Base-by-base conservation (phyloP, 805 yeast genomes). In the Metschnikowia similis region DNA sequence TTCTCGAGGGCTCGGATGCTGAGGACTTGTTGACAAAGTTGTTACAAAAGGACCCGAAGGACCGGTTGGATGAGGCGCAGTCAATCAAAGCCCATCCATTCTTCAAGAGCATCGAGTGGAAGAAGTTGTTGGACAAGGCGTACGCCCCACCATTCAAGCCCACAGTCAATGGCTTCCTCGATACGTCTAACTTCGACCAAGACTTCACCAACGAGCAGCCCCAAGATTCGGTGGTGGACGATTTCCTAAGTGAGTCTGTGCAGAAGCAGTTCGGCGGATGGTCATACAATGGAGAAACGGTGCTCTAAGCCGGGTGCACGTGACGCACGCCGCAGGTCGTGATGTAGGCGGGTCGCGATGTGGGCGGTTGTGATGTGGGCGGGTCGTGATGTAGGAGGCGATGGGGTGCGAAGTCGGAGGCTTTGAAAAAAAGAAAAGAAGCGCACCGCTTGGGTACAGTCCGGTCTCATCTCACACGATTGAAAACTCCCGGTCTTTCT, bases 201-300 rank as follows among this genome's bases (percentile, higher is more conserved):
- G 96, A 87, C 63, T 94, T 94, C 64, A 94, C 99, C 5, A 85
- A 77, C 61, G 98, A 94, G 62, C 83, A 85, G 59, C 98, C 99
- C 4, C 85, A 89, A 57, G 99, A 94, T 66, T 87, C 96, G 54
- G 97, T 94, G 10, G 97, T 91, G 14, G 96, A 91, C 65, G 96
- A 89, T 62, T 89, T 80, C 58, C 77, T 94, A 54, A 87, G 95
- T 62, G 98, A 90, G 59, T 82, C 91, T 60, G 97, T 94, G n/a
- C 99, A 94, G 69, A 83, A 87, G 65, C 98, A 94, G 70, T 94
- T 94, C 75, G 98, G 97, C 42, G 98, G 99, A 6, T 94, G 99
- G 99, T 92, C 98, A 2, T 92, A 91, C 67, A 88, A 85, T 43
- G 95, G 94, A 2, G 84, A 77, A 44, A 69, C 61, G 14, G 64